These are phyloP conservation scores for Dryas drummondii DNA, from an alignment of 306 rosid genomes.

Conservation along the genomic window DNA sequence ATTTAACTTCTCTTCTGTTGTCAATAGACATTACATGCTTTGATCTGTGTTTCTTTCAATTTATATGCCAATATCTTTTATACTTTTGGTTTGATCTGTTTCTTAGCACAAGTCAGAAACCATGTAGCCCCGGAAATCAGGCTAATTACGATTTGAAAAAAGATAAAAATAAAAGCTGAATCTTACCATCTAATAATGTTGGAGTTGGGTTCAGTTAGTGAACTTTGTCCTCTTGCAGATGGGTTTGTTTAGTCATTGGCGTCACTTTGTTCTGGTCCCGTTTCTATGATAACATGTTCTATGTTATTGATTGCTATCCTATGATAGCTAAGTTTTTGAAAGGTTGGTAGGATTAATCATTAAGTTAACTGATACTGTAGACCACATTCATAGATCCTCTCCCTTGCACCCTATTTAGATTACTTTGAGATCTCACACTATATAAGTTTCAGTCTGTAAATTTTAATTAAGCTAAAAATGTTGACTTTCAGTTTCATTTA, in stretches of 20 bases:
- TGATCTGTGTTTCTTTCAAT: constrained; percentile 13
- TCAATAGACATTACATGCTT: background rate
- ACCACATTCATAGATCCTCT: constrained; percentile 7
- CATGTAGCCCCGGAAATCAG: no score
- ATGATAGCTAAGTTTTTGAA: background rate
- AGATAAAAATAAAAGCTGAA: no score
- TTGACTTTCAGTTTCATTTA: background rate
- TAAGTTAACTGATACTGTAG: background rate
- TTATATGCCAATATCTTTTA: background rate
- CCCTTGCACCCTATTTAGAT: background rate
- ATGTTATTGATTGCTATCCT: background rate
- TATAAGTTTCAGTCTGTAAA: background rate
- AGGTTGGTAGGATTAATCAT: background rate
- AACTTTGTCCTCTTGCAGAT: background rate
- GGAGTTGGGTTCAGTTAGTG: no score
- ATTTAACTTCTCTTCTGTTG: background rate
- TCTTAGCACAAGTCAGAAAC: no score
- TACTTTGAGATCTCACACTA: background rate
- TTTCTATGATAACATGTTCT: background rate
- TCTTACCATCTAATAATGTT: no score
- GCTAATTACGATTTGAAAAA: no score
- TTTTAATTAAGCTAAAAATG: background rate
- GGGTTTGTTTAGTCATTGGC: background rate
- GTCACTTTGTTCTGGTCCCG: background rate
- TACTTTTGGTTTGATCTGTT: background rate